Evolutionary conservation across 108 stramenopile species (phyloP).

Genomic region (Cylindrotheca closterium): DNA sequence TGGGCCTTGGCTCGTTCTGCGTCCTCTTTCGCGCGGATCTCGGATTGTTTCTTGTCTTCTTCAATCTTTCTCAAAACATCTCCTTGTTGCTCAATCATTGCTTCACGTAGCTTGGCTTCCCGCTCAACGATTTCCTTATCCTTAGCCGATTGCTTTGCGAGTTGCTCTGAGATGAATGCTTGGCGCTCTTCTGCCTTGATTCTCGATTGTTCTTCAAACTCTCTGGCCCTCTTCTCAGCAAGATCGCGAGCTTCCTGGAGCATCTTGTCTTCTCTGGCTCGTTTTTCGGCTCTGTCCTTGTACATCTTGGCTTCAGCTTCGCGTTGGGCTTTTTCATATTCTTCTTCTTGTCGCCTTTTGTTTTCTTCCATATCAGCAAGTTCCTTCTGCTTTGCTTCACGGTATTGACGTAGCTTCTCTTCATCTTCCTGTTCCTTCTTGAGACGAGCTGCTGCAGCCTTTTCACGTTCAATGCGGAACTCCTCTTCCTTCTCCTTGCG

Average conservation of each 20-base stretch:
- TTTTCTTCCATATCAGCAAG: not conserved
- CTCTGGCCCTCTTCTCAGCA: not conserved
- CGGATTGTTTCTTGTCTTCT: not conserved
- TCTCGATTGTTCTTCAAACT: not conserved
- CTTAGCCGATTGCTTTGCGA: conserved; percentile 3
- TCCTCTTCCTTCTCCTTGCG: not conserved
- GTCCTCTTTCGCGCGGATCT: not conserved
- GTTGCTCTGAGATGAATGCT: not conserved
- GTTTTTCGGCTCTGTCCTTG: not conserved
- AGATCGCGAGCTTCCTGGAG: not conserved
- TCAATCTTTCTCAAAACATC: not conserved
- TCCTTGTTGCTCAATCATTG: not conserved
- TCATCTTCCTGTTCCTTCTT: not conserved
- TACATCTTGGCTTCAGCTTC: not conserved
- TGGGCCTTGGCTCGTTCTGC: not conserved
- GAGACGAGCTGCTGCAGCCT: not conserved
- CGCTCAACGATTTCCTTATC: not conserved
- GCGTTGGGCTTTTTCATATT: not conserved
- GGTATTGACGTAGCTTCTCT: not conserved
- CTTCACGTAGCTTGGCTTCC: not conserved
- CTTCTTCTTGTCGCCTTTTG: not conserved
- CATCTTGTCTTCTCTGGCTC: not conserved
- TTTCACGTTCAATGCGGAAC: not conserved
- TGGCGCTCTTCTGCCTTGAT: not conserved
- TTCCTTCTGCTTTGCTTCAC: not conserved